phyloP scores from a whole-genome alignment of 2,329 filamentous ascomycete species.

The Helicocarpus griseus region DNA sequence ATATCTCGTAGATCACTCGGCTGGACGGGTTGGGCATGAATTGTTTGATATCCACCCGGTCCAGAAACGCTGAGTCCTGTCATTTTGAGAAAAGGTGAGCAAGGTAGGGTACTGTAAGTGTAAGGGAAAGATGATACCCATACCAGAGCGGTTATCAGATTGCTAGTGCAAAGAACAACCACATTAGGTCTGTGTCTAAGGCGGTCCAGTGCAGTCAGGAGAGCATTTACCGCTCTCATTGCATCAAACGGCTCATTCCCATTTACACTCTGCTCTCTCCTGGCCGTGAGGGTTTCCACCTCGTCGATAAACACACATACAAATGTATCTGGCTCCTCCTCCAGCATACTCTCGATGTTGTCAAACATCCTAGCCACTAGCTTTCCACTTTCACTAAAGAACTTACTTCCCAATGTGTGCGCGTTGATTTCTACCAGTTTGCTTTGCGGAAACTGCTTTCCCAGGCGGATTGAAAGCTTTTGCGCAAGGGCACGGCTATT shows the following conservation, averaged over 20 bases:
- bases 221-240: constrained; percentile 41
- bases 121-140: constrained; percentile 4
- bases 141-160: constrained; percentile 35
- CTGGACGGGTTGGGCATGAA: constrained; percentile 31
- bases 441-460: constrained; percentile 28
- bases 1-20: constrained; percentile 38
- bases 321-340: constrained; percentile 32
- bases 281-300: constrained; percentile 40
- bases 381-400: constrained; percentile 40
- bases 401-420: constrained; percentile 38
- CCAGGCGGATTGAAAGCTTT: constrained; percentile 40
- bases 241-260: constrained; percentile 38
- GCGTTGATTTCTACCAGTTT: constrained; percentile 40
- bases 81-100: background rate
- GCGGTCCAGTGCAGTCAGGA: constrained; percentile 40
- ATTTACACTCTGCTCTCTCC: constrained; percentile 29
- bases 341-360: constrained; percentile 25
- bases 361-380: constrained; percentile 36
- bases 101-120: no score
- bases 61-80: constrained; percentile 39
- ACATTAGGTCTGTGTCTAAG: constrained; percentile 35
- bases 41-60: constrained; percentile 41
- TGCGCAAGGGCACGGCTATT: constrained; percentile 37
- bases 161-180: constrained; percentile 42
- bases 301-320: constrained; percentile 42